phyloP scores from a whole-genome alignment of 2,329 filamentous ascomycete genomes.

The Claviceps monticola region DNA sequence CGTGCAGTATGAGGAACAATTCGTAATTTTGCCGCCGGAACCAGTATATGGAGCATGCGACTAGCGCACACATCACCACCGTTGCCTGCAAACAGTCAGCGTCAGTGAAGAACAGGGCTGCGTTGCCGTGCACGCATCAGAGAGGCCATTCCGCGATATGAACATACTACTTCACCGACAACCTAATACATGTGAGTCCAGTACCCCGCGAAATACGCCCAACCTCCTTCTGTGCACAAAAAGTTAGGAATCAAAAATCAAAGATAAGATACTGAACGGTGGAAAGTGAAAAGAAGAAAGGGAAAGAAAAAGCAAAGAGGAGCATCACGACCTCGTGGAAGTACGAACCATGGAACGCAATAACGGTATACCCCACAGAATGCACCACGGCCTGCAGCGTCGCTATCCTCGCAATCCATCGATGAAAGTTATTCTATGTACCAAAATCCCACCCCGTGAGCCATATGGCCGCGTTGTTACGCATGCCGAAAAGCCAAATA shows the following conservation, averaged over 20 bases:
- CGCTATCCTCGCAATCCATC: slow-evolving; percentile 49
- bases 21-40: slow-evolving; percentile 40
- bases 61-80: slow-evolving; percentile 29
- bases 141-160: not conserved
- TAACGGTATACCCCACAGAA: slow-evolving; percentile 42
- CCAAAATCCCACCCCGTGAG: slow-evolving; percentile 55
- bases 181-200: slow-evolving; percentile 34
- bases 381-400: slow-evolving; percentile 50
- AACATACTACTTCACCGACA: slow-evolving; percentile 29
- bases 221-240: slow-evolving; percentile 21
- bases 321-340: not conserved
- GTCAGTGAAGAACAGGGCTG: not conserved
- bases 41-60: slow-evolving; percentile 35
- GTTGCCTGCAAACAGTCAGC: slow-evolving; percentile 21
- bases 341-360: slow-evolving; percentile 23
- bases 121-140: not conserved
- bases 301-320: not conserved
- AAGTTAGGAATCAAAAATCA: too few species aligned
- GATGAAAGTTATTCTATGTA: slow-evolving; percentile 54
- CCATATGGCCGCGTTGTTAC: slow-evolving; percentile 54
- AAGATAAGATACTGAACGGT: not conserved
- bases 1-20: slow-evolving; percentile 34
- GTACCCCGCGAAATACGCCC: slow-evolving; percentile 21
- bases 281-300: not conserved
- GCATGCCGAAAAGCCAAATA: slow-evolving; percentile 51